Conservation (phyloP, 1,284 basidiomycete species). For the Leccinum subrobustum region DNA sequence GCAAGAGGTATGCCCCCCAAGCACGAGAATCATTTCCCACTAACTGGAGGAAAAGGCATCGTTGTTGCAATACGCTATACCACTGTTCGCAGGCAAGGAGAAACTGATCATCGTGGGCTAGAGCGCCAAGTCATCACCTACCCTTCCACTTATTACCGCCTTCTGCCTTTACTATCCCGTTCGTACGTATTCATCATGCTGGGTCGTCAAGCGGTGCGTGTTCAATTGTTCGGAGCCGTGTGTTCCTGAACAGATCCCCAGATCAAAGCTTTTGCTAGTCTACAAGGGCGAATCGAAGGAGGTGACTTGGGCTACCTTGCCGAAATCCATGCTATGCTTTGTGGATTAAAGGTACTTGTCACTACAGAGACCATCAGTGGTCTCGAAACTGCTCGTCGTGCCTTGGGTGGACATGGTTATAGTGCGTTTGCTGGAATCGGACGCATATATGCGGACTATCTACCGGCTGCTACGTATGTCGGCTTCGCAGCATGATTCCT, state of each 20-base stretch:
- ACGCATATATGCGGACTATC: constrained; percentile 59
- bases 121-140: constrained; percentile 70
- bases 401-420: constrained; percentile 80
- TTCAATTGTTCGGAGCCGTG: neutral
- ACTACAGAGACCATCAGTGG: constrained; percentile 55
- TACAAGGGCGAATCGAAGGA: constrained; percentile 49
- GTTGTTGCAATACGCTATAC: constrained; percentile 77
- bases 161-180: constrained; percentile 67
- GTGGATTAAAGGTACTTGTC: constrained; percentile 67
- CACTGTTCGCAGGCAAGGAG: constrained; percentile 71
- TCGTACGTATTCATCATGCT: constrained; percentile 72
- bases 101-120: constrained; percentile 47
- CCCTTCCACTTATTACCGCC: constrained; percentile 67
- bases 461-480: constrained; percentile 63
- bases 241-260: constrained; percentile 23
- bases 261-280: constrained; percentile 49
- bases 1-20: constrained; percentile 47
- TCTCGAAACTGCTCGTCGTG: constrained; percentile 65
- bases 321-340: constrained; percentile 72
- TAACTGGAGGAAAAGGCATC: constrained; percentile 43
- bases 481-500: neutral
- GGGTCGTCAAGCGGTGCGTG: constrained; percentile 58
- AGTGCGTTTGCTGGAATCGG: constrained; percentile 70
- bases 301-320: constrained; percentile 62
- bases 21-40: neutral